Evolutionary conservation across 1,139 yeast genomes (phyloP), one percentile per base, ranked within the genome.

Genomic region (Lodderomyces jiufengensis): DNA sequence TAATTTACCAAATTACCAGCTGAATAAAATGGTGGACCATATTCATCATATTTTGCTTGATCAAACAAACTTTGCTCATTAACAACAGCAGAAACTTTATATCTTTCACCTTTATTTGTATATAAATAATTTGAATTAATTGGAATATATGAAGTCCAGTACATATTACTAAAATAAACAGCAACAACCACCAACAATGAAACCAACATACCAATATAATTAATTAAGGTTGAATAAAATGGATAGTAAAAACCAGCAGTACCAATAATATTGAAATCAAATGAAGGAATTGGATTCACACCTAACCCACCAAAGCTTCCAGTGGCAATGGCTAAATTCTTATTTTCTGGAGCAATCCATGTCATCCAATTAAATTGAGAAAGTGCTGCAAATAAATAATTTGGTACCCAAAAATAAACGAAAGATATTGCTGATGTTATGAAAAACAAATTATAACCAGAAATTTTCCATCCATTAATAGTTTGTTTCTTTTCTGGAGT

Each of bases 251-350:
- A 51, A 21, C 70, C 62, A 18, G 18, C 45, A 21, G 27, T 49
- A 36, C 47, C 43, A 33, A 59, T 43, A 23, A 54, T 35, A 45
- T 70, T 70, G 76, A 78, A 76, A 48, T 73, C 82, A 47, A 77
- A 72, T 41, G 75, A 46, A 1, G 79, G 55, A 36, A 73, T 49
- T 9, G 84, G 85, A 48, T 78, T 78, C 30, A 78, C 43, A 3
- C 84, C 84, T n/a, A 78, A 51, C 13, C 85, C 85, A 26, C 53
- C 46, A 11, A 52, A 46, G 2, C 70, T 53, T 4, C 87, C 88
- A 5, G 82, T 76, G 25, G 80, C 60, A 11, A 63, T 61, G 6
- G 80, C 82, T 35, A 80, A 57, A 14, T 42, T 46, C 41, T 52
- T 45, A 47, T 61, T 58, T 16, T 49, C 43, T 18, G 70, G 69